phyloP scores from a whole-genome alignment of 345 rosid species.

The Leavenworthia alabamica region DNA sequence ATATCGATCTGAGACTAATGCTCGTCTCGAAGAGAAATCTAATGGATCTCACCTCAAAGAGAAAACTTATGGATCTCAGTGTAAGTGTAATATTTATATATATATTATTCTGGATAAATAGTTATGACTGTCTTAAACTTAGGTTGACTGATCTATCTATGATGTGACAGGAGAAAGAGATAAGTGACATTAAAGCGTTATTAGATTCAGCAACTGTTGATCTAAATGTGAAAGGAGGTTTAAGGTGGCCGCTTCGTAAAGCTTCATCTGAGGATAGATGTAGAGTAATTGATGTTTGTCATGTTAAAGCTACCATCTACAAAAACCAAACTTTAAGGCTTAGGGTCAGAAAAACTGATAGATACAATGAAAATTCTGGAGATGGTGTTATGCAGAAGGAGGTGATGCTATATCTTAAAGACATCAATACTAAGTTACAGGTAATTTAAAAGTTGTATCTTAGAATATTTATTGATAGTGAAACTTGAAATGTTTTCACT shows the following conservation, averaged over 20 bases:
- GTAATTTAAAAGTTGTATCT: conserved; percentile 1
- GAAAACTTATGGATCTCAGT: conserved; percentile 29
- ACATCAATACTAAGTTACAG: conserved; percentile 36
- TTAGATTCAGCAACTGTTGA: conserved; percentile 48
- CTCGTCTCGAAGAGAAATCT: conserved; percentile 40
- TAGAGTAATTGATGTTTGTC: conserved; percentile 42
- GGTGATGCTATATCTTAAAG: conserved; percentile 41
- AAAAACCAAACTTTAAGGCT: conserved; percentile 39
- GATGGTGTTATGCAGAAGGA: conserved; percentile 38
- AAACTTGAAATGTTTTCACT: background rate
- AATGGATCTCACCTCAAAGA: conserved; percentile 36
- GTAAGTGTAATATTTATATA: conserved; percentile 31
- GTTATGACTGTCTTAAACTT: background rate
- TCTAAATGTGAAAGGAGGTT: conserved; percentile 57
- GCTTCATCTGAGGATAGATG: conserved; percentile 38
- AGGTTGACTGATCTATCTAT: background rate
- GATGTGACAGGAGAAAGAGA: conserved; percentile 53
- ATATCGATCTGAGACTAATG: conserved; percentile 65
- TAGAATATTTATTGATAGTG: background rate
- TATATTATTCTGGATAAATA: background rate
- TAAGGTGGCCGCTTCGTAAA: conserved; percentile 56
- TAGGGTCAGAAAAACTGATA: conserved; percentile 52
- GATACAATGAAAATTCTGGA: conserved; percentile 41
- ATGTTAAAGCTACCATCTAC: conserved; percentile 34
- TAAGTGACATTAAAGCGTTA: conserved; percentile 36